Base-by-base conservation (phyloP, 371 early-diverging fungal genomes). In the Mortierella sp. region DNA sequence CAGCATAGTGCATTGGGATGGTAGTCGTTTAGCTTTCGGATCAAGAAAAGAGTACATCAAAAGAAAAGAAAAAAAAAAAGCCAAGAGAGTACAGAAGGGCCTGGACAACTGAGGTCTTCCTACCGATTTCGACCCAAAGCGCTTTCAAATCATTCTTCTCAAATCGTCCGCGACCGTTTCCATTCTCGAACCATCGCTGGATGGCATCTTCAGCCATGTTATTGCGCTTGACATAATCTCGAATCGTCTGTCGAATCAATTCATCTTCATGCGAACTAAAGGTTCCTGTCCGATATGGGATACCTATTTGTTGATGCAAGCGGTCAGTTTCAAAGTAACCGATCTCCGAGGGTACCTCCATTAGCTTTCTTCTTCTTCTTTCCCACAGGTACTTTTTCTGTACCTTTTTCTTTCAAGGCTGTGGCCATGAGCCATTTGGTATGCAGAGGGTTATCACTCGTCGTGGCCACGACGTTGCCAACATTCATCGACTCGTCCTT, bases 381-480 rank as follows among this genome's bases (percentile, higher is more conserved):
- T n/a, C n/a, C n/a, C n/a, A n/a, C n/a, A n/a, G n/a, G n/a, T n/a
- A n/a, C n/a, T 37, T 7, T 7, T 44, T 4, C 29, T 57, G 2
- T 70, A 80, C 80, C 74, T 45, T 80, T 80, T 30, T 80, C 80
- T 23, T 80, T 80, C 23, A 80, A 47, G 4, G 80, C 80, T 4
- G 73, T 80, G 7, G 80, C 80, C 80, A 80, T 80, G 28, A 80
- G 66, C 80, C 80, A 80, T 50, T 73, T 73, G 5, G 80, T 80
- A 57, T 80, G 80, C 45, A 80, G 30, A 4, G 80, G 80, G 52
- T 80, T 80, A 23, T 62, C 62, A 25, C 74, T 73, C 12, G 64
- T 59, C 18, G 66, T 66, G 6, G 63, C 65, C 9, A 53, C 72
- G 23, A 60, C 37, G 9, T 37, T 37, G 37, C 37, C 37, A 9